These are phyloP conservation scores for Eruca vesicaria DNA, from an alignment of 441 rosid species.

Conservation along the genomic window DNA sequence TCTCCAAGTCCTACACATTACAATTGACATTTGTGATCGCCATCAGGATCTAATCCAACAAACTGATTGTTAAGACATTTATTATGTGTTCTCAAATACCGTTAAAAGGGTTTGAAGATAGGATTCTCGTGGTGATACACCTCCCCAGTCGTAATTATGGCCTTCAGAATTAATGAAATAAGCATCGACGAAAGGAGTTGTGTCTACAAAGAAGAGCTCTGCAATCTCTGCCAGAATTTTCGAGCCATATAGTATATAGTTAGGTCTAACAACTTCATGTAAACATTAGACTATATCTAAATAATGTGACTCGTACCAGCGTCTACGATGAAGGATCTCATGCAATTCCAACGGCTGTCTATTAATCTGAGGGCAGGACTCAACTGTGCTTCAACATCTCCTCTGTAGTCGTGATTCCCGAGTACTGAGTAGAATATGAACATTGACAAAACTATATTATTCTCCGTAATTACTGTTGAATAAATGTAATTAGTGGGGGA, in stretches of 20 bases:
- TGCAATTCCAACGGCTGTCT: conserved; percentile 72
- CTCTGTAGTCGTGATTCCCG: conserved; percentile 90
- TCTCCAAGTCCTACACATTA: conserved; percentile 11
- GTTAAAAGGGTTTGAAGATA: neutral
- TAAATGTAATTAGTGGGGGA: neutral
- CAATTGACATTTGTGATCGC: neutral
- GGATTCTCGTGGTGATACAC: neutral
- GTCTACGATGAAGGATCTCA: conserved; percentile 57
- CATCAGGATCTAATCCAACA: neutral
- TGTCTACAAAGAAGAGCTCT: conserved; percentile 57
- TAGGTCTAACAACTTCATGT: neutral
- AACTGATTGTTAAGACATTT: neutral
- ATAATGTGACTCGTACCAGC: conserved; percentile 35
- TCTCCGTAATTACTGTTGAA: neutral
- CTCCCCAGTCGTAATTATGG: conserved; percentile 49
- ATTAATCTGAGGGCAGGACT: conserved; percentile 44
- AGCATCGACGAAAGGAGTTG: conserved; percentile 49
- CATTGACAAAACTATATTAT: neutral
- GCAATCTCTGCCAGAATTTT: conserved; percentile 35
- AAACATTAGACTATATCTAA: neutral
- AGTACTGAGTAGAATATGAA: conserved; percentile 41
- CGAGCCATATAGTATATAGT: neutral
- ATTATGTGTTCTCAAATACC: neutral
- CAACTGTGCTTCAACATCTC: conserved; percentile 72
- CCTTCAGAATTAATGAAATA: conserved; percentile 35